Evolutionary conservation across 1,284 basidiomycete species (phyloP).

Genomic region (Rhodofomes roseus): DNA sequence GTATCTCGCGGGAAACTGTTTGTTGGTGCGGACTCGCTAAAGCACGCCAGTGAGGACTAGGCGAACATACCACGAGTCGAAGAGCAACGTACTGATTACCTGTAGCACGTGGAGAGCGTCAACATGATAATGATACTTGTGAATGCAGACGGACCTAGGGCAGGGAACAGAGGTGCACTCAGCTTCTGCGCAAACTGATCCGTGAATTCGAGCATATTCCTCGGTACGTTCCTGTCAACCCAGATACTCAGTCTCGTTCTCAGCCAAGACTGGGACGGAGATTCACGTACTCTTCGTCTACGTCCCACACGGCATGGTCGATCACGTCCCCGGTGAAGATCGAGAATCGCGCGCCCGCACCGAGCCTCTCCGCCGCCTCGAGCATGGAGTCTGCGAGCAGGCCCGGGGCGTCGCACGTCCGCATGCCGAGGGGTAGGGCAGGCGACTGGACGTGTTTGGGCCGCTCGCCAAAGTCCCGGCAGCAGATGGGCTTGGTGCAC

Average conservation of each 20-base stretch:
- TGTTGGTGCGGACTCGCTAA: conserved; percentile 44
- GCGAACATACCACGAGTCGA: not conserved
- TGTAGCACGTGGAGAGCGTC: conserved; percentile 13
- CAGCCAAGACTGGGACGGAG: not conserved
- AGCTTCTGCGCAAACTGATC: conserved; percentile 37
- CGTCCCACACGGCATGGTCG: conserved; percentile 48
- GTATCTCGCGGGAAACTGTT: conserved; percentile 47
- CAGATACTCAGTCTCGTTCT: not conserved
- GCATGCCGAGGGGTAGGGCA: conserved; percentile 43
- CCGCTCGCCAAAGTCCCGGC: conserved; percentile 42
- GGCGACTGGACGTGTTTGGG: conserved; percentile 34
- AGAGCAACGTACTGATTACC: conserved; percentile 45
- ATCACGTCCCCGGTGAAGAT: conserved; percentile 63
- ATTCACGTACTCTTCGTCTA: conserved; percentile 35
- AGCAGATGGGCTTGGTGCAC: conserved; percentile 60
- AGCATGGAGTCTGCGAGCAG: conserved; percentile 50
- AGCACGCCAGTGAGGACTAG: not conserved
- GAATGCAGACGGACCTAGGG: conserved; percentile 34
- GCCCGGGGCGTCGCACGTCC: conserved; percentile 47
- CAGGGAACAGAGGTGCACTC: conserved; percentile 38
- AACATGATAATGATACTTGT: not conserved
- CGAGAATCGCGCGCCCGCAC: conserved; percentile 37
- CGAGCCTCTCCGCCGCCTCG: conserved; percentile 32
- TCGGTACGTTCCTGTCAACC: conserved; percentile 35
- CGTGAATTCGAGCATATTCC: conserved; percentile 41